Conservation (phyloP, 306 rosid species). For the Lotus japonicus region DNA sequence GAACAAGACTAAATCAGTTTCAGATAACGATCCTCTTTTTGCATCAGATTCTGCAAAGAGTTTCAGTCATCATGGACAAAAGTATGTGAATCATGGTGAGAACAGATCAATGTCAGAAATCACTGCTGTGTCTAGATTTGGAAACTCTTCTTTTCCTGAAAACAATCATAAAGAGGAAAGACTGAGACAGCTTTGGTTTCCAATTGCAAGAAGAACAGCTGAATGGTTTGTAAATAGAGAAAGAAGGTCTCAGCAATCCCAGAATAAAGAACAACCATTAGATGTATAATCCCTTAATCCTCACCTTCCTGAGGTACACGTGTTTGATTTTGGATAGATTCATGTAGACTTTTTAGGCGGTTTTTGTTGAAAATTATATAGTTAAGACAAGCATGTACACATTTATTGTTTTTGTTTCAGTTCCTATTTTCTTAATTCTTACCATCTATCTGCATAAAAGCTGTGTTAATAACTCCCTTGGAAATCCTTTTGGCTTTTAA, state of each 20-base stretch:
- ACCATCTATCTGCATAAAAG: neutral
- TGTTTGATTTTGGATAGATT: slow-evolving; percentile 10
- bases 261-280: slow-evolving; percentile 21
- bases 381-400: slow-evolving; percentile 24
- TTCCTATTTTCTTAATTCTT: neutral
- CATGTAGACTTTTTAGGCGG: slow-evolving; percentile 26
- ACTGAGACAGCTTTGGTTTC: slow-evolving; percentile 66
- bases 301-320: slow-evolving; percentile 10
- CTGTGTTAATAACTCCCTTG: too few species aligned
- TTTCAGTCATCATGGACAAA: slow-evolving; percentile 20
- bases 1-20: slow-evolving; percentile 23
- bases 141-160: slow-evolving; percentile 38
- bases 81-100: slow-evolving; percentile 32
- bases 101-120: slow-evolving; percentile 86
- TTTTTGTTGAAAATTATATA: slow-evolving; percentile 9
- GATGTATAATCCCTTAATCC: slow-evolving; percentile 40
- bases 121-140: slow-evolving; percentile 59
- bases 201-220: slow-evolving; percentile 83
- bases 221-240: slow-evolving; percentile 93
- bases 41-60: slow-evolving; percentile 16
- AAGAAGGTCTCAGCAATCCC: slow-evolving; percentile 47
- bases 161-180: slow-evolving; percentile 55
- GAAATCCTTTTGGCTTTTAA: too few species aligned
- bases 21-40: slow-evolving; percentile 10
- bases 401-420: slow-evolving; percentile 14